Base-by-base conservation (phyloP, 2,329 filamentous ascomycete genomes). In the Pseudogymnoascus sp. region DNA sequence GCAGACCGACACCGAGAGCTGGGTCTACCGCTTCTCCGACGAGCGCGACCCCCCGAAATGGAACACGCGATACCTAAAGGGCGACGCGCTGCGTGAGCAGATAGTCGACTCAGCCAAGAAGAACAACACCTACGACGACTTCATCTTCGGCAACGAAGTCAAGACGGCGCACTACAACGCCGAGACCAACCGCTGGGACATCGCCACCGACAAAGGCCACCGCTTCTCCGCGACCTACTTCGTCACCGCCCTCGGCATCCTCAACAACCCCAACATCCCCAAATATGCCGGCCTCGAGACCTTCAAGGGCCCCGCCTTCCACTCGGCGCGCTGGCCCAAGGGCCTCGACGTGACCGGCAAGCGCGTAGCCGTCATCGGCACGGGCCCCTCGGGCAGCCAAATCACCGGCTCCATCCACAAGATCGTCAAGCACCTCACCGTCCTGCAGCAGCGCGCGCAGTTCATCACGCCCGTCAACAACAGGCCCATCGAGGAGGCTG, bases 321-420 rank as follows among this genome's bases (percentile, higher is more conserved):
- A 86, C 68, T 83, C 79, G 3, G 82, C 82, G 1, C 74, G 73
- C 15, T 86, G 83, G 82, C 79, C 81, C 1, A 72, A 79, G 31
- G 71, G 75, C 17, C 80, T 82, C 42, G 77, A 82, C 60, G 76
- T 77, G 63, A 69, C 74, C n/a, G 77, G 76, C 64, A 85, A 84
- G 69, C 77, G 74, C 0, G 78, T 85, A 7, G 81, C 78, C 2
- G 75, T 86, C n/a, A 82, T 86, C 60, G 83, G 83, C 7, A 84
- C 82, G 61, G 82, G 82, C 6, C 77, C 82, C 17, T 82, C 80
- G 0, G 82, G 80, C 0, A 76, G 84, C 13, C 83, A 85, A 65
- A 73, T 85, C 23, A 63, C 72, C 2, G 68, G 71, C 7, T 64
- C 67, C 19, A 64, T 74, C 37, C 76, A 78, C 56, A 72, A 77